Conservation (phyloP, 2,329 filamentous ascomycete genomes). For the Fusarium sp. region DNA sequence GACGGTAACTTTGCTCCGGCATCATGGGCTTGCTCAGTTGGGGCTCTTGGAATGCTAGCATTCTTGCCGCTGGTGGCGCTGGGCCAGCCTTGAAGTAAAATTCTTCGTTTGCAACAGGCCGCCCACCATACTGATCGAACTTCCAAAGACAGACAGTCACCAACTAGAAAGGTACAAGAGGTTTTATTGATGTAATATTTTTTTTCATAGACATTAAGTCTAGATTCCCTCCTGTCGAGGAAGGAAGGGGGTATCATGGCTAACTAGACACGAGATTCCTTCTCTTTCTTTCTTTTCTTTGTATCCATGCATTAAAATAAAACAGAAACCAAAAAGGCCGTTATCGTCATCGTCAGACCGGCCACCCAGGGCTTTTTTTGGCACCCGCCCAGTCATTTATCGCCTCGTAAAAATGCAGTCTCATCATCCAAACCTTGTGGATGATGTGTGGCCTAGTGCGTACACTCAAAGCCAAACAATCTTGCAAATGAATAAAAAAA, state of each 20-base stretch:
- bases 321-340: conserved; percentile 26
- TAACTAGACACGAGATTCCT: conserved; percentile 31
- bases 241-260: conserved; percentile 30
- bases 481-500: conserved; percentile 38
- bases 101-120: background rate
- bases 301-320: conserved; percentile 32
- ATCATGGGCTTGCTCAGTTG: background rate
- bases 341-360: conserved; percentile 43
- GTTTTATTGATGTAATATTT: conserved; percentile 14
- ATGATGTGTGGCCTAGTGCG: conserved; percentile 42
- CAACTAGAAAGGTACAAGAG: background rate
- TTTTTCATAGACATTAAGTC: conserved; percentile 45
- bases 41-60: background rate
- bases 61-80: conserved; percentile 4
- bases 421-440: conserved; percentile 26
- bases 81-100: background rate
- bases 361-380: conserved; percentile 25
- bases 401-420: conserved; percentile 37
- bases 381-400: conserved; percentile 27
- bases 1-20: background rate
- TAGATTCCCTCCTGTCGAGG: conserved; percentile 23
- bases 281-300: conserved; percentile 38
- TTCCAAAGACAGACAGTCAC: background rate
- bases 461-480: conserved; percentile 47
- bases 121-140: background rate